Base-by-base conservation (phyloP, 2,329 filamentous ascomycete genomes). In the Paecilomyces niveus region DNA sequence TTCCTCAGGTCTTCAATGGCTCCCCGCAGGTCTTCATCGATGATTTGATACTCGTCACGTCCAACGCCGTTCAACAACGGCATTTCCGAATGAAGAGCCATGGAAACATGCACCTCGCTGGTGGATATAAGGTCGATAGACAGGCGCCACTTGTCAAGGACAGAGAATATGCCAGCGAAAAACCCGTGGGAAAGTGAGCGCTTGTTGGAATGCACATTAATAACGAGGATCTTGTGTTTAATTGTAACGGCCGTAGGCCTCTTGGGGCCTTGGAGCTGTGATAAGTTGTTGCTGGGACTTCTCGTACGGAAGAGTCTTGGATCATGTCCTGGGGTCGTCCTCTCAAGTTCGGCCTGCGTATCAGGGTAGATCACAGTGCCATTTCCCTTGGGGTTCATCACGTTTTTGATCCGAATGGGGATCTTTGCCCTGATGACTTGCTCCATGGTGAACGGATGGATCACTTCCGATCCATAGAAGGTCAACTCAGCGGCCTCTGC, bases 371-470 rank as follows among this genome's bases (percentile, higher is more conserved):
- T 86, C 63, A 87, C 72, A 18, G 85, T 88, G 52, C 85, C 85
- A 51, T 76, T 75, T 58, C 82, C 83, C 65, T 80, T 81, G 0
- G 85, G 85, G 65, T 88, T 87, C 79, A 86, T 86, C 60, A 88
- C 85, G 62, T 88, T 88, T 72, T 88, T 88, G 71, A 87, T 87
- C 60, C 85, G 83, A 62, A 88, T 87, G 2, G 85, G 85, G 58
- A 88, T 88, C 68, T 79, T 79, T 35, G 85, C 85, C 55, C 80
- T 81, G 61, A 87, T 86, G 58, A 87, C 84, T 76, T 97, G 94
- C 77, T 97, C 93, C 92, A 99, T 97, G 67, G 94, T 99, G 72
- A 97, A 89, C 64, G 96, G 94, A 73, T 99, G 94, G 66, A 99
- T 99, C 70, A 99, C 94, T 74, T 99, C 94, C 61, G 92, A 92